A percentile compares a stretch with the other conserved stretches of the same genome.
phyloP scores from a whole-genome alignment of 129 eudicot genomes.

The Helichrysum umbraculigerum region DNA sequence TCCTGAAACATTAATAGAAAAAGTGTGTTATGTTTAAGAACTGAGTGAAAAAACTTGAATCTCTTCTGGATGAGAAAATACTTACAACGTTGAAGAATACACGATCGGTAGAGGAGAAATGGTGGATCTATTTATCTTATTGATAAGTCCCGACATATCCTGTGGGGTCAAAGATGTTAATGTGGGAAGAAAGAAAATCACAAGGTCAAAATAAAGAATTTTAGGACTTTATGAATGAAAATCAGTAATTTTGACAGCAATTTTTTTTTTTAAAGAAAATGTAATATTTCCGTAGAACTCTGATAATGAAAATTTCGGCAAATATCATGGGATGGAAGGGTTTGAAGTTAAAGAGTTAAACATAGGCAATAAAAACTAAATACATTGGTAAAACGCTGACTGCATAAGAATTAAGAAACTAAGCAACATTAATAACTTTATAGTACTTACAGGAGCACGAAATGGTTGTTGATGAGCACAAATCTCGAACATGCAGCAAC shows the following conservation, averaged over 20 bases:
- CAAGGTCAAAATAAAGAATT: not conserved
- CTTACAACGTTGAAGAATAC: conserved; percentile 90
- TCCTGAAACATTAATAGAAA: conserved; percentile 48
- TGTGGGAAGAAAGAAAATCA: not conserved
- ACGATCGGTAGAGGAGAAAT: conserved; percentile 93
- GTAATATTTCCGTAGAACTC: not conserved
- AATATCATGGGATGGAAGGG: not conserved
- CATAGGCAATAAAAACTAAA: not conserved
- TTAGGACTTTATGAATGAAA: conserved; percentile 10
- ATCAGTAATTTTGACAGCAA: not conserved
- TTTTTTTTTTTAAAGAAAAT: not conserved
- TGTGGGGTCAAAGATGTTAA: conserved; percentile 32
- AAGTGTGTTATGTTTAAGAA: not conserved
- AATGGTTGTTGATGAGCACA: conserved; percentile 98
- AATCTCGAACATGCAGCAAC: conserved; percentile 97
- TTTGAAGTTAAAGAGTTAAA: too few species aligned
- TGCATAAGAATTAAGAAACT: not conserved
- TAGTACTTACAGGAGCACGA: conserved; percentile 81
- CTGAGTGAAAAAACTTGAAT: not conserved
- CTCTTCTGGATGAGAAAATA: conserved; percentile 20
- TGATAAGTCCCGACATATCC: conserved; percentile 96
- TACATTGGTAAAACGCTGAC: conserved; percentile 4
- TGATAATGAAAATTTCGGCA: not conserved
- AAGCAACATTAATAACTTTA: conserved; percentile 11
- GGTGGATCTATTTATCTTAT: conserved; percentile 82